A percentile compares a stretch with the other conserved stretches of the same genome.
These are phyloP conservation scores for Ophiostoma triangulosporum DNA, from an alignment of 2,329 filamentous ascomycete species.

Conservation along the genomic window DNA sequence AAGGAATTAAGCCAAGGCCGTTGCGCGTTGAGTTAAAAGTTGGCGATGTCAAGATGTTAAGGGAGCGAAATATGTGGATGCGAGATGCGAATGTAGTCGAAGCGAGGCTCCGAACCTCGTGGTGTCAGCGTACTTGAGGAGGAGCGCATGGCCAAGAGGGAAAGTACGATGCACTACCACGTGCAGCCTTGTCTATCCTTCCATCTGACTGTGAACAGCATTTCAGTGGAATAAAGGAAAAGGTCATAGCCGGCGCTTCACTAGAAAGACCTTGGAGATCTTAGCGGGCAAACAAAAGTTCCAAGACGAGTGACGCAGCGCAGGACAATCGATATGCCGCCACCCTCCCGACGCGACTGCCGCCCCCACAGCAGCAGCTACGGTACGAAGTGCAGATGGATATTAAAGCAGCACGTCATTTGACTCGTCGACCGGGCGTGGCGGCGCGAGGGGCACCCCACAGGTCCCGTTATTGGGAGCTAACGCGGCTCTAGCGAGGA, in stretches of 20 bases:
- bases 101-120: not conserved
- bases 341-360: conserved; percentile 10
- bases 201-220: not conserved
- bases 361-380: not conserved
- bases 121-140: not conserved
- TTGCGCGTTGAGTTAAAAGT: not conserved
- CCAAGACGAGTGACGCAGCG: not conserved
- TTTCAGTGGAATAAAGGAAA: not conserved
- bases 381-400: no score
- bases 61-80: not conserved
- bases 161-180: not conserved
- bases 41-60: not conserved
- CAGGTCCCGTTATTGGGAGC: not conserved
- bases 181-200: no score
- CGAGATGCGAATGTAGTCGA: no score
- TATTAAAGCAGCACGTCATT: not conserved
- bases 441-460: not conserved
- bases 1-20: not conserved
- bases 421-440: not conserved
- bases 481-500: not conserved
- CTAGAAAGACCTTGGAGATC: not conserved
- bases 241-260: not conserved
- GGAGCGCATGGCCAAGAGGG: not conserved
- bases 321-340: conserved; percentile 8
- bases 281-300: not conserved